Percentiles rank a stretch among this genome's conserved stretches.
These are phyloP conservation scores for Globisporangium solare DNA, from an alignment of 352 stramenopile genomes.

Conservation along the genomic window DNA sequence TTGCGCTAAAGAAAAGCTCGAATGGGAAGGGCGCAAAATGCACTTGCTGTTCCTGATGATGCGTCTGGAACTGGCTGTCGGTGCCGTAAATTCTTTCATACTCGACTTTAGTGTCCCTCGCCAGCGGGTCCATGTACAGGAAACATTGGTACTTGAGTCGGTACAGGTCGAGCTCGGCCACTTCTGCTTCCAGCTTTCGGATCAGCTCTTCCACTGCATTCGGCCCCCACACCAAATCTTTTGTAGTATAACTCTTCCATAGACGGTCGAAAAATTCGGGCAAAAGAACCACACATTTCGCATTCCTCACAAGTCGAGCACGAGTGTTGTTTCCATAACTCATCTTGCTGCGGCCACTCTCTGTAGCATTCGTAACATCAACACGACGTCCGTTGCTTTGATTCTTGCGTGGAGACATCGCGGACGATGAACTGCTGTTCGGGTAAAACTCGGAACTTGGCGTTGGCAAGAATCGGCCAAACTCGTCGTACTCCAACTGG, in stretches of 20 bases:
- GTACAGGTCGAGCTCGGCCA: slow-evolving; percentile 72
- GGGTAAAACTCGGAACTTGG: slow-evolving; percentile 37
- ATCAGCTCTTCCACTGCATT: slow-evolving; percentile 73
- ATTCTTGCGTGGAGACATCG: slow-evolving; percentile 26
- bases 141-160: slow-evolving; percentile 79
- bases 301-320: slow-evolving; percentile 59
- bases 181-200: slow-evolving; percentile 60
- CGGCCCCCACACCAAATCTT: slow-evolving; percentile 78
- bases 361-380: slow-evolving; percentile 61
- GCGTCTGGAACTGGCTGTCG: slow-evolving; percentile 17
- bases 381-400: slow-evolving; percentile 27
- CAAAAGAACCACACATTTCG: slow-evolving; percentile 78
- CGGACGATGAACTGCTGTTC: slow-evolving; percentile 28
- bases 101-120: slow-evolving; percentile 46
- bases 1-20: slow-evolving; percentile 66
- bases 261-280: slow-evolving; percentile 86
- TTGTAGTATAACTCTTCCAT: slow-evolving; percentile 66
- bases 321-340: slow-evolving; percentile 75
- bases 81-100: slow-evolving; percentile 28
- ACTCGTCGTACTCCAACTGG: slow-evolving; percentile 83
- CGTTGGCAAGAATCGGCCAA: slow-evolving; percentile 63
- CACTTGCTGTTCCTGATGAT: slow-evolving; percentile 17
- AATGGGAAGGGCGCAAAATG: slow-evolving; percentile 63
- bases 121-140: slow-evolving; percentile 74
- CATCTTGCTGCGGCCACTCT: slow-evolving; percentile 66